A percentile compares a stretch with the other conserved stretches of the same genome.
Conservation (phyloP, 2,329 filamentous ascomycete species). For the Fusarium anguioides region DNA sequence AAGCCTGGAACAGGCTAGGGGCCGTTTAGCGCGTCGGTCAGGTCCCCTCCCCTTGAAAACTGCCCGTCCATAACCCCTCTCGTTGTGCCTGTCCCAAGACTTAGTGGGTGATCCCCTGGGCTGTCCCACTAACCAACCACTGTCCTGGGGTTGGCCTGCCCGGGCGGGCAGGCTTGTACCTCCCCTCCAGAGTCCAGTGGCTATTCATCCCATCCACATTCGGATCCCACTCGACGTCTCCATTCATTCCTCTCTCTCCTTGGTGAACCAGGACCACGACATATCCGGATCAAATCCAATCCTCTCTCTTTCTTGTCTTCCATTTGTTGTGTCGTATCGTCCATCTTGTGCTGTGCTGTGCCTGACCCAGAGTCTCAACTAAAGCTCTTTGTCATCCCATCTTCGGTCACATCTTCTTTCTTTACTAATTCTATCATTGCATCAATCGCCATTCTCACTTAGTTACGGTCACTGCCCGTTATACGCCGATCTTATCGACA, state of each 20-base stretch:
- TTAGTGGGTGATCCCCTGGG: slow-evolving; percentile 36
- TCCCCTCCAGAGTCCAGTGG: slow-evolving; percentile 2
- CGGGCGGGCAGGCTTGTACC: neutral
- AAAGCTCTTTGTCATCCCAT: slow-evolving; percentile 17
- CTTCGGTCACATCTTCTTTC: too few relatives aligned
- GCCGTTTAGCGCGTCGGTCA: slow-evolving; percentile 36
- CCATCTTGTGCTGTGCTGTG: neutral
- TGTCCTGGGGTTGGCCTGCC: slow-evolving; percentile 14
- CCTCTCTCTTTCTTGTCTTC: slow-evolving; percentile 35
- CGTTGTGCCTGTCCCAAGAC: slow-evolving; percentile 28
- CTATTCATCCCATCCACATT: slow-evolving; percentile 44
- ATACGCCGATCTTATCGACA: slow-evolving; percentile 28
- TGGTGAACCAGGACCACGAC: slow-evolving; percentile 37
- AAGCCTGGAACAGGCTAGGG: slow-evolving; percentile 37
- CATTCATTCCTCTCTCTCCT: slow-evolving; percentile 42
- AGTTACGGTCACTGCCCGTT: slow-evolving; percentile 18
- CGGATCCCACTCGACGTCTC: slow-evolving; percentile 35
- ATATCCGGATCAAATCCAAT: slow-evolving; percentile 36
- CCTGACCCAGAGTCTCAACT: slow-evolving; percentile 2
- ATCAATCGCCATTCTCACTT: slow-evolving; percentile 13
- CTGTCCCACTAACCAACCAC: neutral
- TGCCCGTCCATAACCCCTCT: slow-evolving; percentile 36
- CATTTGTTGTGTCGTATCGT: slow-evolving; percentile 10
- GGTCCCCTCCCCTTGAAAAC: slow-evolving; percentile 21
- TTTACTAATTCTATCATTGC: slow-evolving; percentile 6